Conservation (phyloP, 257 asterid species). For the Capsicum rhomboideum region DNA sequence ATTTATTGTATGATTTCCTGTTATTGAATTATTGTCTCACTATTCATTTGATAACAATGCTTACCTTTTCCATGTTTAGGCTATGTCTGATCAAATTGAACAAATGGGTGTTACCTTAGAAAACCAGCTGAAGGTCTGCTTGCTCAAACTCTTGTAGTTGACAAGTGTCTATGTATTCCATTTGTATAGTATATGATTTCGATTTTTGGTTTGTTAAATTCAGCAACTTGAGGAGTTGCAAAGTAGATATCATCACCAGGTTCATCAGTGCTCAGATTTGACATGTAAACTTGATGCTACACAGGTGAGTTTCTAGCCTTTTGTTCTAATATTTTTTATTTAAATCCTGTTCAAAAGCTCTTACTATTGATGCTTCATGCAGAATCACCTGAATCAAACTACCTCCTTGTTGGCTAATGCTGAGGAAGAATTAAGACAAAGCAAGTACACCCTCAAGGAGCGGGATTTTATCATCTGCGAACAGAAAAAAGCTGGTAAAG, state of each 20-base stretch:
- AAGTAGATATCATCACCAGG: constrained; percentile 45
- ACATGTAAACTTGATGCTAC: constrained; percentile 49
- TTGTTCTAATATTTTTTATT: neutral
- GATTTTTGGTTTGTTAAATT: neutral
- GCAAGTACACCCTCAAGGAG: constrained; percentile 61
- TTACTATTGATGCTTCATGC: constrained; percentile 23
- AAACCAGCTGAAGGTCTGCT: constrained; percentile 53
- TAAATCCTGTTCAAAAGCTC: neutral
- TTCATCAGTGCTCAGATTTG: constrained; percentile 51
- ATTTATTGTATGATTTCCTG: neutral
- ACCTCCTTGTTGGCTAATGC: constrained; percentile 37
- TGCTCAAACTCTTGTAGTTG: neutral
- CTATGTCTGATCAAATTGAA: constrained; percentile 84
- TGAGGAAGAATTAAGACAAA: constrained; percentile 47
- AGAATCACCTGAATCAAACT: constrained; percentile 56
- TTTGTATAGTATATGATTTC: neutral
- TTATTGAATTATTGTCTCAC: neutral
- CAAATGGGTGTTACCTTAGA: constrained; percentile 66
- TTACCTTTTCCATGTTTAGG: constrained; percentile 28
- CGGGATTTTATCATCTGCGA: constrained; percentile 62
- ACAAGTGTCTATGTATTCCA: neutral
- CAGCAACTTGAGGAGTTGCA: constrained; percentile 63
- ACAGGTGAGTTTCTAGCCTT: constrained; percentile 30
- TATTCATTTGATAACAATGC: neutral
- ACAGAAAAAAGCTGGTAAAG: constrained; percentile 65